Base-by-base conservation (phyloP, 768 basidiomycete genomes). In the Galerina sulciceps region DNA sequence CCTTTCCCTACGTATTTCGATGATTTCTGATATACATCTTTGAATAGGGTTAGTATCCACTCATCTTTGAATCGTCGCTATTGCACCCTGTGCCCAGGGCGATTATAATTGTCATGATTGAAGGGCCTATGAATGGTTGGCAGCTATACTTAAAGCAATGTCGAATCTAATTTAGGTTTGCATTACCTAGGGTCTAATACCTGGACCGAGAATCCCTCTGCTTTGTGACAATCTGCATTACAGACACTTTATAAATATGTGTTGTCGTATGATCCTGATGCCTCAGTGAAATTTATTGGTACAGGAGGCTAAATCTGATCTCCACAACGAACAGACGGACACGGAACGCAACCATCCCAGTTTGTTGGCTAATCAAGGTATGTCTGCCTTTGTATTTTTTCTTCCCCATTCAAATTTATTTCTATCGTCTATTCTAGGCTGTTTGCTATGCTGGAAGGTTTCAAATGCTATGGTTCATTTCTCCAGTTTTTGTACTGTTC, bases 351-450 rank as follows among this genome's bases (percentile, higher is more conserved):
- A 79, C 57, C 57, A 67, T 79, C 35, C 67, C 79, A 17, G 71
- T 72, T 4, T 76, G 78, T 4, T 81, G 79, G 78, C 43, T 77
- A 20, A 61, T 76, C 59, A 79, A 79, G 67, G 78, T 78, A 48
- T 31, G 34, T 50, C 17, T 14, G 14, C 9, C 3, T 53, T 47
- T 43, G 18, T 45, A 18, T 46, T 10, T 9, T 50, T 5, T 34
- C 18, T 10, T 14, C 37, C 15, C 54, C 20, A 41, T 36, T 22
- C 9, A 5, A 0, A 31, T 5, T 41, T 3, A 26, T 20, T n/a
- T n/a, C n/a, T 52, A n/a, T 63, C 26, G 48, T 40, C 3, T 38
- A 18, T 14, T 23, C 0, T 52, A 80, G 79, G 72, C 72, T 2
- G 61, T 76, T 6, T 79, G 79, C 55, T 70, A 73, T 13, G 60